phyloP scores from a whole-genome alignment of 164 flowering plant genomes.

The Vitis cinerea region DNA sequence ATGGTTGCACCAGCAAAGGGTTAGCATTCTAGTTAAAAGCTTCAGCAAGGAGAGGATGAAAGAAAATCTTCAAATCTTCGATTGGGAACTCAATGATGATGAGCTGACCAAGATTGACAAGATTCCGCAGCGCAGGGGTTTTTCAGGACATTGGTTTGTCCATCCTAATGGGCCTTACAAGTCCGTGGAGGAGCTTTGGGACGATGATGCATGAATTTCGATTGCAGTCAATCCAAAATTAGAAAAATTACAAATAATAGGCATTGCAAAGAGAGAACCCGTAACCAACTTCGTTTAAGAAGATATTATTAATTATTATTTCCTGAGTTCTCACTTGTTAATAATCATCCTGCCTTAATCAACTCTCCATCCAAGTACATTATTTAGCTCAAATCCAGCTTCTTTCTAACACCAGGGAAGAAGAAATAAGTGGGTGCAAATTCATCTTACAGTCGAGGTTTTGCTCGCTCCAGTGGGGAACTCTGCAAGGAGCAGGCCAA shows the following conservation, averaged over 20 bases:
- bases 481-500: constrained; percentile 44
- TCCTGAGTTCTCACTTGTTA: not conserved
- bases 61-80: too few species aligned
- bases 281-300: not conserved
- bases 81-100: too few species aligned
- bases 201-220: too few species aligned
- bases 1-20: too few species aligned
- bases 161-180: too few species aligned
- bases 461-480: constrained; percentile 38
- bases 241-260: not conserved
- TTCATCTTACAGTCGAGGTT: constrained; percentile 51
- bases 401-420: not conserved
- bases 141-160: too few species aligned
- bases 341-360: not conserved
- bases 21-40: too few species aligned
- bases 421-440: not conserved
- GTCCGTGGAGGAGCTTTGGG: too few species aligned
- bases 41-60: too few species aligned
- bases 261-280: not conserved
- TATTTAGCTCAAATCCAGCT: constrained; percentile 3
- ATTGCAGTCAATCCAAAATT: too few species aligned
- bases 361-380: not conserved
- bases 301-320: not conserved
- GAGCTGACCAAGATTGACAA: too few species aligned
- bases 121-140: too few species aligned